These are phyloP conservation scores for Pythium phragmiticola DNA, from an alignment of 352 stramenopile species.

Conservation along the genomic window DNA sequence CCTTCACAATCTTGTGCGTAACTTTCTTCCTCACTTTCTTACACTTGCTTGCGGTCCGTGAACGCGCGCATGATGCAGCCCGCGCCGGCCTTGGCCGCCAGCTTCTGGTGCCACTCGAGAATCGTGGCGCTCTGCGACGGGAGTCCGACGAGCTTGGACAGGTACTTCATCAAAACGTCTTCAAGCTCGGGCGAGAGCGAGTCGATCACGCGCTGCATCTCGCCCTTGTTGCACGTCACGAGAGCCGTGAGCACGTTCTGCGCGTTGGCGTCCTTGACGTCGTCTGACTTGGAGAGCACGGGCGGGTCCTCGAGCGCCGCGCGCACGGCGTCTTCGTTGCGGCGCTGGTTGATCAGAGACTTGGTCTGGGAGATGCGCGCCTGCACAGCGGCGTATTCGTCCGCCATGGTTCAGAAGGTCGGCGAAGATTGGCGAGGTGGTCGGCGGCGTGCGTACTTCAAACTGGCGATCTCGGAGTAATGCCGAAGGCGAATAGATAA, in stretches of 20 bases:
- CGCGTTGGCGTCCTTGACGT: constrained; percentile 72
- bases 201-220: constrained; percentile 83
- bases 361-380: constrained; percentile 64
- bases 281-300: constrained; percentile 56
- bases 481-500: no score
- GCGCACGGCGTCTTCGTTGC: constrained; percentile 79
- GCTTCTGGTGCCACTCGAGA: constrained; percentile 89
- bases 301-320: constrained; percentile 74
- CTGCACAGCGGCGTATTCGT: constrained; percentile 63
- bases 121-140: constrained; percentile 77
- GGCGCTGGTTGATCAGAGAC: constrained; percentile 67
- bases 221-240: constrained; percentile 84
- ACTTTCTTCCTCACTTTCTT: constrained; percentile 8
- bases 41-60: constrained; percentile 89
- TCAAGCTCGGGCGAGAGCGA: constrained; percentile 62
- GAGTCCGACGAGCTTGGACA: constrained; percentile 77
- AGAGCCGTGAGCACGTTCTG: constrained; percentile 75
- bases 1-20: not conserved
- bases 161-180: constrained; percentile 89
- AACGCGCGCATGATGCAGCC: constrained; percentile 88
- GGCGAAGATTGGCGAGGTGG: not conserved
- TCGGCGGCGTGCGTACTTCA: constrained; percentile 9
- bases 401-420: constrained; percentile 34
- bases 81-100: constrained; percentile 77
- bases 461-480: constrained; percentile 16